Evolutionary conservation across 495 filamentous ascomycete species (phyloP), one percentile per base, ranked within the genome.

Genomic region (Penicillium goetzii): DNA sequence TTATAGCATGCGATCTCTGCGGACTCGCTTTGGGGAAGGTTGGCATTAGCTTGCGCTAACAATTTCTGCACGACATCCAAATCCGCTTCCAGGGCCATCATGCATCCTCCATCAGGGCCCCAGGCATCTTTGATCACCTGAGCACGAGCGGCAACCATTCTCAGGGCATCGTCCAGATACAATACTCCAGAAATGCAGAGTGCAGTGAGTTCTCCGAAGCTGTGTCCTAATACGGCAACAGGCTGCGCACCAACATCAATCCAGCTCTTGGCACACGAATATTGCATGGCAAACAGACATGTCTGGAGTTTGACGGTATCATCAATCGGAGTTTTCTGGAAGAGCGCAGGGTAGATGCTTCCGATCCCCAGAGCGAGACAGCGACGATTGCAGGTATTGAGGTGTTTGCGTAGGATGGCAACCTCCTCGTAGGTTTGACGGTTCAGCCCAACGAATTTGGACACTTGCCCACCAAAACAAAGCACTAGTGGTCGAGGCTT

Each of bases 1-100:
- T 86, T 87, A 60, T 75, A 81, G 60, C 83, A 86, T 0, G 83
- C 83, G 63, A 86, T 79, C n/a, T n/a, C n/a, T n/a, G n/a, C n/a
- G n/a, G n/a, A n/a, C n/a, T n/a, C n/a, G n/a, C n/a, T n/a, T n/a
- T n/a, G n/a, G 8, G 34, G 41, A 54, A 10, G 61, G 2, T 7
- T 1, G 6, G 19, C 8, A 3, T 63, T 50, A 0, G 38, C 14
- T 7, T n/a, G 6, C 2, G 21, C 23, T 12, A 71, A 15, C 11
- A 72, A 36, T 10, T 28, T 15, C 21, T 73, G 15, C 0, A 79
- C 57, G 0, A 59, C 49, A 0, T 52, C 32, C 2, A 63, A 25
- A 51, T 78, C 73, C 0, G 61, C 74, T 50, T 85, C 79, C 0
- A 86, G 60, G 0, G 78, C 76, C 5, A 86, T 36, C 85, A 88